Base-by-base conservation (phyloP, 192 early-diverging fungal species). In the Coemansia sp. region DNA sequence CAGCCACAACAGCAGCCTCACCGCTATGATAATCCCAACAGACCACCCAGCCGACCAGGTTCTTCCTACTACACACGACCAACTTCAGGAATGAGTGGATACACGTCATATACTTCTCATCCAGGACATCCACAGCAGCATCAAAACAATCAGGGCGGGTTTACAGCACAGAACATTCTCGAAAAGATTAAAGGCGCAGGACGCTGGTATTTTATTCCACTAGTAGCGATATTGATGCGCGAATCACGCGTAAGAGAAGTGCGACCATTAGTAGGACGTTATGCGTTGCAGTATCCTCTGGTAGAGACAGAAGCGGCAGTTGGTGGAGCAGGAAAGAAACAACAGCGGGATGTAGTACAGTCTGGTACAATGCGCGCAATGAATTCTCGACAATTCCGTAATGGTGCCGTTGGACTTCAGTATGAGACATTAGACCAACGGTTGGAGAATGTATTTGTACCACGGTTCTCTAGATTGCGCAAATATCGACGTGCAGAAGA, bases 401-500 rank as follows among this genome's bases (percentile, higher is more conserved):
- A 76, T 21, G 79, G 74, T 0, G 79, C 79, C 0, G 63, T 24
- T 0, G 71, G 64, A 0, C 25, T 82, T 23, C 67, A 65, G 11
- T 67, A 67, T 65, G 33, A 51, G 20, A 39, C 57, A 17, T 54
- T 82, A 22, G 79, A 82, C 58, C 63, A 72, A 29, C 59, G 64
- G 3, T 71, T 82, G 52, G 74, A 76, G n/a, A 70, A 63, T 52
- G 52, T 64, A 23, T 61, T 64, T 57, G 74, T 82, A 57, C 79
- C 74, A 19, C 25, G 64, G 6, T 82, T 82, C 65, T 76, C 79
- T 32, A 61, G 66, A 4, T 50, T 76, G 57, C 74, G 70, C 59
- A 82, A 82, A 58, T 82, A 72, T 55, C 59, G 71, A 1, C 66
- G 79, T 1, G 79, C 79, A 9, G 66, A 74, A 8, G 79, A 82